Percentiles rank a stretch among this genome's conserved stretches.
phyloP scores from a whole-genome alignment of 768 basidiomycete genomes.

The Omphalotus guepiniiformis region DNA sequence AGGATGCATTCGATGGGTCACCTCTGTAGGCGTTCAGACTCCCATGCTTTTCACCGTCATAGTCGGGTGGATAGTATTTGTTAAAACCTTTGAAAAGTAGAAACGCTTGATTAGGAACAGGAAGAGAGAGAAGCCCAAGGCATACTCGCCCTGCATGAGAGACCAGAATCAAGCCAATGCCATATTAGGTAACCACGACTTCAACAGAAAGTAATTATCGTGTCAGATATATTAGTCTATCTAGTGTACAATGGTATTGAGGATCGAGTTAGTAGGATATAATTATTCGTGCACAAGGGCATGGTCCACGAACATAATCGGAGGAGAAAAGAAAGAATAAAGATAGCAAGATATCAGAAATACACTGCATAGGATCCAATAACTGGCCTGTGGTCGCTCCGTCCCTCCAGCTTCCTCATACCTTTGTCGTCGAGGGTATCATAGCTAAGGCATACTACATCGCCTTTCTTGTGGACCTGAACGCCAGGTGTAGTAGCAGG shows the following conservation, averaged over 20 bases:
- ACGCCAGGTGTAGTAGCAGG: constrained; percentile 11
- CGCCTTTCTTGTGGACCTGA: constrained; percentile 49
- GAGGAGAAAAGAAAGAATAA: neutral
- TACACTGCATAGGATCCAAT: constrained; percentile 74
- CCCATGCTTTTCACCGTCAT: constrained; percentile 58
- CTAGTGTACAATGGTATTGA: too few relatives aligned
- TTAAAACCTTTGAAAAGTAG: constrained; percentile 50
- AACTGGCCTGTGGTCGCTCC: constrained; percentile 85
- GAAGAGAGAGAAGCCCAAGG: neutral
- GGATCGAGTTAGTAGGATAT: too few relatives aligned
- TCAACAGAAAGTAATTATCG: too few relatives aligned
- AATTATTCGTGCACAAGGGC: too few relatives aligned
- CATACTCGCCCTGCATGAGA: constrained; percentile 9
- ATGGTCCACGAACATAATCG: too few relatives aligned
- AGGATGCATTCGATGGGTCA: constrained; percentile 9
- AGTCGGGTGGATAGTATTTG: constrained; percentile 79
- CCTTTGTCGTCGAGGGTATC: constrained; percentile 68
- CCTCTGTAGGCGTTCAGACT: constrained; percentile 60
- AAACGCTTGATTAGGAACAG: neutral
- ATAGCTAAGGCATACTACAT: constrained; percentile 70
- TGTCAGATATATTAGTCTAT: too few relatives aligned
- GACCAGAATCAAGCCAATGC: neutral
- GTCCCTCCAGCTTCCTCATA: constrained; percentile 73
- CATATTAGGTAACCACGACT: too few relatives aligned
- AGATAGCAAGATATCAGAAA: constrained; percentile 31